A percentile compares a stretch with the other conserved stretches of the same genome.
Evolutionary conservation across 768 basidiomycete genomes (phyloP).

Genomic region (Podaxis sp.): DNA sequence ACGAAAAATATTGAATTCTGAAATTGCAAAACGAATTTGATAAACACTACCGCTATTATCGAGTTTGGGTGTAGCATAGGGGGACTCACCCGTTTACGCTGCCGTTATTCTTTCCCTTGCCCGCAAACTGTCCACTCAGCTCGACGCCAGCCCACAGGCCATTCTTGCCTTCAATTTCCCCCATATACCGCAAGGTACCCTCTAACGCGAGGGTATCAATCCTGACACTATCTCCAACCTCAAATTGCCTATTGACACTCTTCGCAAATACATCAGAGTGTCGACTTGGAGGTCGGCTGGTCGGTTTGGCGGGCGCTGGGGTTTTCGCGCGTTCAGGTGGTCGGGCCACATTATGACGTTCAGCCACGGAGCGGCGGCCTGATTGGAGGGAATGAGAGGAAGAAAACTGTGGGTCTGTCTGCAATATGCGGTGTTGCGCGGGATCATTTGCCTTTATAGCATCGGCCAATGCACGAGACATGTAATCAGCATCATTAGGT

Average conservation of each 20-base stretch:
- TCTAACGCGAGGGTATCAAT: constrained; percentile 90
- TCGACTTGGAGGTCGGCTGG: constrained; percentile 62
- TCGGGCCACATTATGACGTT: constrained; percentile 36
- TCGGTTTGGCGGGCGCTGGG: constrained; percentile 36
- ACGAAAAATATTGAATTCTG: constrained; percentile 83
- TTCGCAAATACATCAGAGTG: constrained; percentile 55
- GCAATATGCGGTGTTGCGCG: constrained; percentile 59
- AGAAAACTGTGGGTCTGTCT: constrained; percentile 30
- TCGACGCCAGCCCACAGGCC: constrained; percentile 96
- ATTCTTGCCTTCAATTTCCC: constrained; percentile 84
- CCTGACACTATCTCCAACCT: constrained; percentile 79
- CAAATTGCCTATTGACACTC: constrained; percentile 51
- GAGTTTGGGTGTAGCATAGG: constrained; percentile 9
- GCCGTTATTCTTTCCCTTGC: constrained; percentile 96
- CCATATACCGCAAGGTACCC: constrained; percentile 77
- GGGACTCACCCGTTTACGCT: constrained; percentile 78
- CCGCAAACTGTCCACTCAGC: constrained; percentile 77
- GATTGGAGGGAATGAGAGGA: constrained; percentile 50
- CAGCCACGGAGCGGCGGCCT: constrained; percentile 48
- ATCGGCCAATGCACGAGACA: constrained; percentile 73
- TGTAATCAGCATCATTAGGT: constrained; percentile 51
- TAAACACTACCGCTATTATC: constrained; percentile 8
- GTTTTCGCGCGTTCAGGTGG: constrained; percentile 52
- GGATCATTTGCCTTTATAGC: constrained; percentile 83
- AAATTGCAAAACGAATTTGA: constrained; percentile 1